phyloP scores from a whole-genome alignment of 805 yeast species.

The Wickerhamiella australiensis region DNA sequence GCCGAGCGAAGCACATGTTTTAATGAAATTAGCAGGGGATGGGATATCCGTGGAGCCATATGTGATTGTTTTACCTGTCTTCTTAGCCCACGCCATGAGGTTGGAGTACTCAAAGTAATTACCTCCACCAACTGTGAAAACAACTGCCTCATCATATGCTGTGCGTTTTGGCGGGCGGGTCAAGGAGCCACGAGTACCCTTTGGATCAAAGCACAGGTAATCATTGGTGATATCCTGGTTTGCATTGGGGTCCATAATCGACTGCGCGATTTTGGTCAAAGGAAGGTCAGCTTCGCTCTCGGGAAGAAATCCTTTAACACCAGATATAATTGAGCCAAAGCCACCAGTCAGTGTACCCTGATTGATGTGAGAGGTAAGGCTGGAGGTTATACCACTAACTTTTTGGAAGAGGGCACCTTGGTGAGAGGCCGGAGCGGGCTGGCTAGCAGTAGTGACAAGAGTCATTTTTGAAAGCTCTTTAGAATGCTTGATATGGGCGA shows the following conservation, averaged over 20 bases:
- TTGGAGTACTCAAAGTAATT: constrained; percentile 89
- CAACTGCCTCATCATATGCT: constrained; percentile 66
- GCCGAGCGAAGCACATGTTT: constrained; percentile 28
- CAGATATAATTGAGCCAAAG: constrained; percentile 76
- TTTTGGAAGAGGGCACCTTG: constrained; percentile 32
- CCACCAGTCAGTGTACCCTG: constrained; percentile 78
- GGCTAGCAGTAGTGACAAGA: constrained; percentile 25
- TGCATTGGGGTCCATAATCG: constrained; percentile 77
- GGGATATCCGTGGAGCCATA: constrained; percentile 69
- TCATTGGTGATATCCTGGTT: constrained; percentile 40
- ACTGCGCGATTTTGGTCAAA: constrained; percentile 79
- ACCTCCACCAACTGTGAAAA: constrained; percentile 95
- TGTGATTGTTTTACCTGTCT: constrained; percentile 45
- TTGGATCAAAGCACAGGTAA: constrained; percentile 83
- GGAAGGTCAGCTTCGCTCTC: constrained; percentile 75
- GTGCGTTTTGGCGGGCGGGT: constrained; percentile 81
- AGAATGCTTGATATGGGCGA: constrained; percentile 63
- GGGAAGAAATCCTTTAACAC: constrained; percentile 76
- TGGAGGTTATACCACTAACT: constrained; percentile 62
- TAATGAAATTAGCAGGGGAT: constrained; percentile 25
- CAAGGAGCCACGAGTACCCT: constrained; percentile 72
- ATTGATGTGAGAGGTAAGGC: constrained; percentile 59
- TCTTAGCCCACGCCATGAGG: constrained; percentile 70
- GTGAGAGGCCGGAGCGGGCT: constrained; percentile 18
- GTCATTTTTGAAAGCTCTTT: constrained; percentile 57